Evolutionary conservation across 192 early-diverging fungal species (phyloP), one percentile per base, ranked within the genome.

Genomic region (Pilaira anomala): DNA sequence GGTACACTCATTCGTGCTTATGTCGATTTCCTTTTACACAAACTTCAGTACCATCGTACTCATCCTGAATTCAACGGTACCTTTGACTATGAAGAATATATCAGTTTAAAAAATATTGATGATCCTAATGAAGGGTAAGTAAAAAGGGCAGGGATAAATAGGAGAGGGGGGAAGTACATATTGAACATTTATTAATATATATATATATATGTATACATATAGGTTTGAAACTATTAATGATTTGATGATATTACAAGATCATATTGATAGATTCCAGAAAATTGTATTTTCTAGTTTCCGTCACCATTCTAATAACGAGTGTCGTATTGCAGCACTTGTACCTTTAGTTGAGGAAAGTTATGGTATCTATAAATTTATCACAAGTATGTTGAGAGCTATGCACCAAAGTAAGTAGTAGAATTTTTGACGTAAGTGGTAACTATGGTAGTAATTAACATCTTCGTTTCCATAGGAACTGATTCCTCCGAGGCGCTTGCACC

Each of bases 51-150:
- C 73, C 97, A 98, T 71, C 74, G 86, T 30, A 78, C 85, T 41
- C 93, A 96, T 70, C 93, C 92, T 11, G 92, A 94, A 61, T 98
- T 97, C 69, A 90, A 87, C 55, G 97, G 93, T 21, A 90, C 80
- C 58, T 98, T 98, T 82, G 93, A 97, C 67, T 98, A 98, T 76
- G 91, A 97, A 62, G 97, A 98, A 69, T 98, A 96, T 65, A 86
- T 95, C 41, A 91, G 90, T 42, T 73, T 98, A 61, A 93, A 91
- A 72, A 90, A 91, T 53, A 90, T 95, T 50, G 91, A 96, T 63
- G 97, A 98, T 76, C 97, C 97, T 24, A 97, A 98, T 74, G 97
- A 97, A 83, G 97, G 97, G 80, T 91, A 77, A 42, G 67, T 39
- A 18, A 7, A 40, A 8, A 40, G 5, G 12, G 39, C 5, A 13